phyloP scores from a whole-genome alignment of 2,329 filamentous ascomycete species.

The Alternaria gansuensis region DNA sequence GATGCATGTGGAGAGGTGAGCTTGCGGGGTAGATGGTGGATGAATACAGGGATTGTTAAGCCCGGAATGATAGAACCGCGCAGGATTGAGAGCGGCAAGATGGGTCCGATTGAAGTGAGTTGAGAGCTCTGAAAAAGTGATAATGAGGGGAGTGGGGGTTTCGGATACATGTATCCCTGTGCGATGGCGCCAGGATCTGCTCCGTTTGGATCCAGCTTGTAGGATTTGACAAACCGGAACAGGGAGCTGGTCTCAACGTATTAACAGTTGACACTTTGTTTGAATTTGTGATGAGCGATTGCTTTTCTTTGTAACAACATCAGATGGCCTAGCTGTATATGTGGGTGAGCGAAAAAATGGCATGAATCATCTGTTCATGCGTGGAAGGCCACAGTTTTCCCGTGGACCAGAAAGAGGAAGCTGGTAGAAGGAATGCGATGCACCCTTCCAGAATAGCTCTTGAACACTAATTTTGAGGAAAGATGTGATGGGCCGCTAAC shows the following conservation, averaged over 20 bases:
- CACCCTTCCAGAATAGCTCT: too few relatives aligned
- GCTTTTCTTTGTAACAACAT: too few relatives aligned
- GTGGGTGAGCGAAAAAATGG: too few relatives aligned
- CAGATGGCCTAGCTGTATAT: too few relatives aligned
- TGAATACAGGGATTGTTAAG: conserved; percentile 9
- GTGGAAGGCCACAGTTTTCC: too few relatives aligned
- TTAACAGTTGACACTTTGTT: too few relatives aligned
- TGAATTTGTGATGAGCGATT: too few relatives aligned
- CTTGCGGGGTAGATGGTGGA: conserved; percentile 26
- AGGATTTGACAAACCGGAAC: too few relatives aligned
- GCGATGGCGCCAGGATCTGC: neutral
- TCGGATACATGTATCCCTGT: conserved; percentile 22
- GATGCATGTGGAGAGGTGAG: conserved; percentile 24
- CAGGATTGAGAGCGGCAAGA: conserved; percentile 5
- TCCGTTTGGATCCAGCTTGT: too few relatives aligned
- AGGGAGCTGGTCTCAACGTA: too few relatives aligned
- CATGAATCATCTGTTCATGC: too few relatives aligned
- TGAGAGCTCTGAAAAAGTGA: neutral
- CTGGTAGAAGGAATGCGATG: neutral
- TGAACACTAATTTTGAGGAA: neutral
- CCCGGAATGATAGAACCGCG: conserved; percentile 23
- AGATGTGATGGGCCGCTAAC: neutral
- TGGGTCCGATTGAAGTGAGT: conserved; percentile 3
- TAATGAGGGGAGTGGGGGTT: conserved; percentile 17
- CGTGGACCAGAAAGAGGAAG: neutral